Evolutionary conservation across 345 rosid genomes (phyloP).

Genomic region (Erodium maritimum): DNA sequence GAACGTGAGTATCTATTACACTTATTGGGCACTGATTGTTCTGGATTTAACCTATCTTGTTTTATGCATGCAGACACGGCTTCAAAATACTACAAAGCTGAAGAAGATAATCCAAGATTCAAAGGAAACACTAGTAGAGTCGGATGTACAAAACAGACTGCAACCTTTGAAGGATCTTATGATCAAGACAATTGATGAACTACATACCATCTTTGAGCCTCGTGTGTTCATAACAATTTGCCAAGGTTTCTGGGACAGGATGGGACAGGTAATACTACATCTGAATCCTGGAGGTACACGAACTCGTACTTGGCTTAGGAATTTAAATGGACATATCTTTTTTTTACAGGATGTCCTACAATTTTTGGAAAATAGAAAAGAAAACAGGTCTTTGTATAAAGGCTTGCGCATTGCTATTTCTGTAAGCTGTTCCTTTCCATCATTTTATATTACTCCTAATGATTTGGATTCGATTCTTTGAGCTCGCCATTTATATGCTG

Average conservation of each 20-base stretch:
- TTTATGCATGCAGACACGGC: slow-evolving; percentile 46
- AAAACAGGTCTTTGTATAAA: slow-evolving; percentile 90
- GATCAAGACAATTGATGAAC: slow-evolving; percentile 57
- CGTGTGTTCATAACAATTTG: slow-evolving; percentile 74
- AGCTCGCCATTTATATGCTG: neutral
- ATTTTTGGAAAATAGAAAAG: slow-evolving; percentile 90
- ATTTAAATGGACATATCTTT: neutral
- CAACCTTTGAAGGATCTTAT: slow-evolving; percentile 77
- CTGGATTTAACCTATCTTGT: neutral
- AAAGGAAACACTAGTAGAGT: slow-evolving; percentile 75
- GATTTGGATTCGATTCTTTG: neutral
- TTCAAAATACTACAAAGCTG: slow-evolving; percentile 66
- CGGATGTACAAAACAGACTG: slow-evolving; percentile 68
- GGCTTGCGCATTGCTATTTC: slow-evolving; percentile 77
- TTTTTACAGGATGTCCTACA: slow-evolving; percentile 57
- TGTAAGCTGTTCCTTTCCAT: slow-evolving; percentile 33
- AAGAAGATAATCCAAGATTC: slow-evolving; percentile 91
- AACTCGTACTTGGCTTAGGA: neutral
- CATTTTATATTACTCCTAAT: neutral
- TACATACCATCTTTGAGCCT: slow-evolving; percentile 61
- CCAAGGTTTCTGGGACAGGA: slow-evolving; percentile 90
- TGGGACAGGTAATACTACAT: slow-evolving; percentile 63
- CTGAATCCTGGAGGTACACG: neutral
- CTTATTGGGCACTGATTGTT: neutral
- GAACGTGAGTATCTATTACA: slow-evolving; percentile 46